phyloP scores from a whole-genome alignment of 352 stramenopile genomes.

The Discostella stelligera region DNA sequence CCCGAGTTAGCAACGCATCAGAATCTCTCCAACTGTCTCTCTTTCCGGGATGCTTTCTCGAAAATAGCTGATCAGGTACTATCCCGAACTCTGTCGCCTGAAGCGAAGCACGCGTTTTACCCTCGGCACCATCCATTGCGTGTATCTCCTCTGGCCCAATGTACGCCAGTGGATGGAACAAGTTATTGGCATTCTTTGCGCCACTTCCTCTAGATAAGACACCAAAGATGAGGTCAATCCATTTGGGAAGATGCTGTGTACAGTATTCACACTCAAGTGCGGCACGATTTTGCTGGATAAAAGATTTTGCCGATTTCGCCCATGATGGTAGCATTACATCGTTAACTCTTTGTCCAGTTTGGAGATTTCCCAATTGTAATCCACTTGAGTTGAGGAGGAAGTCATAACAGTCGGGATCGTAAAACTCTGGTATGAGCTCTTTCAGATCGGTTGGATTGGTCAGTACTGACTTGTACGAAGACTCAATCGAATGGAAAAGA shows the following conservation, averaged over 20 bases:
- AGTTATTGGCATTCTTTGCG: slow-evolving; percentile 92
- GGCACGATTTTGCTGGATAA: slow-evolving; percentile 91
- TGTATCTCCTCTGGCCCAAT: slow-evolving; percentile 63
- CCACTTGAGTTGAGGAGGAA: slow-evolving; percentile 86
- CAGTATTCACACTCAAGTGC: slow-evolving; percentile 95
- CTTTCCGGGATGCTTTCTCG: slow-evolving; percentile 57
- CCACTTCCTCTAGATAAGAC: slow-evolving; percentile 92
- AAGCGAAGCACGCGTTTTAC: slow-evolving; percentile 66
- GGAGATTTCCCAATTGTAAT: slow-evolving; percentile 84
- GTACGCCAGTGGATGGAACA: slow-evolving; percentile 87
- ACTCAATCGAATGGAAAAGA: slow-evolving; percentile 82
- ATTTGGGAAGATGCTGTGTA: slow-evolving; percentile 90
- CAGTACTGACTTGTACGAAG: slow-evolving; percentile 79
- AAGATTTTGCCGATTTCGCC: slow-evolving; percentile 89
- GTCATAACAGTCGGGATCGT: slow-evolving; percentile 73
- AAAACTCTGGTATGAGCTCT: slow-evolving; percentile 89
- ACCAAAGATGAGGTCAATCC: slow-evolving; percentile 99
- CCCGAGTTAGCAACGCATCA: slow-evolving; percentile 30
- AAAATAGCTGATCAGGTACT: slow-evolving; percentile 75
- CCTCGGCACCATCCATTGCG: slow-evolving; percentile 54
- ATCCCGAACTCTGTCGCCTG: slow-evolving; percentile 81
- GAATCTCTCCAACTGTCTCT: slow-evolving; percentile 41
- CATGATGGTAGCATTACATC: slow-evolving; percentile 94
- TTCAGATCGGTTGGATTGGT: slow-evolving; percentile 86
- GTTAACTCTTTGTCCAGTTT: slow-evolving; percentile 84